Evolutionary conservation across 2,329 filamentous ascomycete species (phyloP).

Genomic region (Alternaria triticimaculans): DNA sequence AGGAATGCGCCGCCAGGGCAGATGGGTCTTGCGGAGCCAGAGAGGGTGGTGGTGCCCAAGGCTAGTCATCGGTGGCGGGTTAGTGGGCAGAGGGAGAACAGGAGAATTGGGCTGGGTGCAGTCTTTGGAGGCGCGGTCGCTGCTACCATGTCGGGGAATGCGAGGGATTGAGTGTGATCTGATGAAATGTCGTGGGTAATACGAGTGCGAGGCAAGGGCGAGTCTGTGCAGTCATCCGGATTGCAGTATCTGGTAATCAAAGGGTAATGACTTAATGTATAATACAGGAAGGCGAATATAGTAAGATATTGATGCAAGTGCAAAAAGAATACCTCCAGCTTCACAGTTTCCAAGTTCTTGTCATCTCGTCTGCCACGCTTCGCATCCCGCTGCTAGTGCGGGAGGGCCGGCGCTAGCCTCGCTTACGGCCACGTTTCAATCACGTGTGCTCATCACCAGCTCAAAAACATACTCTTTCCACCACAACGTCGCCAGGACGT

Average conservation of each 20-base stretch:
- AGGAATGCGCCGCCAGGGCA: constrained; percentile 22
- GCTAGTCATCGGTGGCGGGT: neutral
- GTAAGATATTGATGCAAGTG: neutral
- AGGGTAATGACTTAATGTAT: neutral
- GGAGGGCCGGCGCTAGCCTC: neutral
- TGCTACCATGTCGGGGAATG: constrained; percentile 11
- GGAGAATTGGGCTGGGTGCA: constrained; percentile 14
- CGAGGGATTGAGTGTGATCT: neutral
- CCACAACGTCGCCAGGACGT: neutral
- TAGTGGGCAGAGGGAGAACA: constrained; percentile 1
- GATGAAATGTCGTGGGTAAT: neutral
- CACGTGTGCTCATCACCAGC: neutral
- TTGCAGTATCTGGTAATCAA: neutral
- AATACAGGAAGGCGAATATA: accelerated
- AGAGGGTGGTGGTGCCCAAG: constrained; percentile 14
- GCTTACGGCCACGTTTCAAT: neutral
- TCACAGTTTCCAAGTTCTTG: neutral
- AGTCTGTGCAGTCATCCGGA: neutral
- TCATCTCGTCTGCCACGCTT: neutral
- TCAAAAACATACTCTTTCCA: neutral
- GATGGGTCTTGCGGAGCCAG: constrained; percentile 31
- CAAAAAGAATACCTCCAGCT: neutral
- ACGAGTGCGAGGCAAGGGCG: neutral
- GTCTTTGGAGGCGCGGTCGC: constrained; percentile 22
- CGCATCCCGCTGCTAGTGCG: neutral